Conservation (phyloP, 2,329 filamentous ascomycete species). For the Periconia sp. region DNA sequence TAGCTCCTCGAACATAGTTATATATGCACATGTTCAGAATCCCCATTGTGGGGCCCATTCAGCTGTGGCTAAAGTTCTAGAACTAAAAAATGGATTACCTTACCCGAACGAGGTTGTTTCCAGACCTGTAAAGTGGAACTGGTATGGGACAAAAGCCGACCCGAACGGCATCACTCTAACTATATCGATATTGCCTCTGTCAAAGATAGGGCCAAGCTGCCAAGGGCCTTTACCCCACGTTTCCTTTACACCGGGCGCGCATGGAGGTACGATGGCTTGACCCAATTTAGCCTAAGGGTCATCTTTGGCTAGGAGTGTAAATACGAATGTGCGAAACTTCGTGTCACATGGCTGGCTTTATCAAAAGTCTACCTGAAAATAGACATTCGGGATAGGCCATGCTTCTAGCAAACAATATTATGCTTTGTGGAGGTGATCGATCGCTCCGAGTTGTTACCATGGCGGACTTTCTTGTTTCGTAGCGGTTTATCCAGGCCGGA, state of each 20-base stretch:
- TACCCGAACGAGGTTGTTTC: background rate
- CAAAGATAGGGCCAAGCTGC: conserved; percentile 17
- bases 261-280: conserved; percentile 1
- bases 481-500: too few species aligned
- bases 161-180: conserved; percentile 14
- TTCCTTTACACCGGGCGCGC: conserved; percentile 23
- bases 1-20: background rate
- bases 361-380: too few species aligned
- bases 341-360: too few species aligned
- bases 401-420: too few species aligned
- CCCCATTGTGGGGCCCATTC: conserved; percentile 12
- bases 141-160: conserved; percentile 9
- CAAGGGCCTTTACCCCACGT: conserved; percentile 24
- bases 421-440: too few species aligned
- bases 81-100: conserved; percentile 3
- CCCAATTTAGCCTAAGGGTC: conserved; percentile 24
- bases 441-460: too few species aligned
- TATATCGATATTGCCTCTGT: conserved; percentile 11
- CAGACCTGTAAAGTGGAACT: conserved; percentile 7
- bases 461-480: too few species aligned
- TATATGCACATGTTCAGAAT: conserved; percentile 4
- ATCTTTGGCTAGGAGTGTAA: too few species aligned
- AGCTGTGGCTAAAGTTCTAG: conserved; percentile 3
- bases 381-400: too few species aligned
- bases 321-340: too few species aligned